Conservation (phyloP, 179 eudicot genomes). For the Beta macrorhiza region DNA sequence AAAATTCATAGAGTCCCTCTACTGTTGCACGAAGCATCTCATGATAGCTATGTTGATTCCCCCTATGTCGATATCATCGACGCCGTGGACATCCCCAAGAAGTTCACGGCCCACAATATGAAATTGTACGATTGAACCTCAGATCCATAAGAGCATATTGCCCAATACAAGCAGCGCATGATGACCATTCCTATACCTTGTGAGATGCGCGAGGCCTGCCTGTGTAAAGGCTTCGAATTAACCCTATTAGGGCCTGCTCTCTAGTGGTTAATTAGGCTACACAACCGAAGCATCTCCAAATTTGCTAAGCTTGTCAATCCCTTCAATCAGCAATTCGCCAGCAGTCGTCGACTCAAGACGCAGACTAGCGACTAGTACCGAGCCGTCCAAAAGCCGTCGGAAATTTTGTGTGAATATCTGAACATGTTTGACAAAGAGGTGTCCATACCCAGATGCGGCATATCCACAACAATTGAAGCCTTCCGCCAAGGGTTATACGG, state of each 20-base stretch:
- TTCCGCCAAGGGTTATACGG: background rate
- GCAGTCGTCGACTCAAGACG: background rate
- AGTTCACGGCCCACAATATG: background rate
- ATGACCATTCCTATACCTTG: too few species aligned
- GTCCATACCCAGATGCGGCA: background rate
- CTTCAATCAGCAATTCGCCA: background rate
- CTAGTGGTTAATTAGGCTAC: background rate
- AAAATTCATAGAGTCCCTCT: background rate
- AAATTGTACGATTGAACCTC: background rate
- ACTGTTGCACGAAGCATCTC: background rate
- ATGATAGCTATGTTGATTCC: background rate
- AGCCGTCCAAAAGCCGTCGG: background rate
- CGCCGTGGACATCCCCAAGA: background rate
- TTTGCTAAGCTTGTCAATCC: background rate
- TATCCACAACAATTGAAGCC: background rate
- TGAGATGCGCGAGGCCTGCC: too few species aligned
- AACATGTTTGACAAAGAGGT: background rate
- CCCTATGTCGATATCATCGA: background rate
- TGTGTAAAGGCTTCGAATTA: background rate
- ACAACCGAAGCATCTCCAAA: background rate
- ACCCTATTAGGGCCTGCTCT: background rate
- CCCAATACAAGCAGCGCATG: background rate
- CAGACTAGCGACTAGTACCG: background rate
- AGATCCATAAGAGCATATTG: background rate
- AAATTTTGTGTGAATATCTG: background rate